Evolutionary conservation across 2,329 filamentous ascomycete species (phyloP).

Genomic region (Xylaria sp.): DNA sequence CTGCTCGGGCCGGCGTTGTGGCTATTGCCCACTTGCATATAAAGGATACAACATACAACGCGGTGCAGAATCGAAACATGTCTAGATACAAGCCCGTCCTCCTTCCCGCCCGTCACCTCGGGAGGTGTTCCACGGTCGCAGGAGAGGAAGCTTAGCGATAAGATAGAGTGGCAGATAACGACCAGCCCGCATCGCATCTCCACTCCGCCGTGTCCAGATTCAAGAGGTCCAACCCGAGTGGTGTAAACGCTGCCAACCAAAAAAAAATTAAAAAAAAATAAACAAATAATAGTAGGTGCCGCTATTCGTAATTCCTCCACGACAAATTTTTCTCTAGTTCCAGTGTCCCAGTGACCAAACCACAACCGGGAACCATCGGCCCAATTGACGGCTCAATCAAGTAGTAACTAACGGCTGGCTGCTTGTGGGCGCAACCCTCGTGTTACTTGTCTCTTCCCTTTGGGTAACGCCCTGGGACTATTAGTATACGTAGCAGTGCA

Average conservation of each 20-base stretch:
- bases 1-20: background rate
- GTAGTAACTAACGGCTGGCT: no score
- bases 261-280: no score
- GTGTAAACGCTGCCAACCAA: no score
- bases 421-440: no score
- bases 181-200: no score
- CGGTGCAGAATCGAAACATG: background rate
- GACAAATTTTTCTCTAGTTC: background rate
- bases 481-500: no score
- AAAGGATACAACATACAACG: slow-evolving; percentile 12
- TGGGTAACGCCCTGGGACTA: no score
- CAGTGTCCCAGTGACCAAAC: background rate
- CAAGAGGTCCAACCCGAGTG: background rate
- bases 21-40: background rate
- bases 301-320: background rate
- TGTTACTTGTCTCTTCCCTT: no score
- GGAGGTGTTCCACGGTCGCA: background rate
- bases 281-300: no score
- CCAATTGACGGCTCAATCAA: background rate
- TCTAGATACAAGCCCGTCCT: background rate
- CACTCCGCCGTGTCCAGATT: background rate
- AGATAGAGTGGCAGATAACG: slow-evolving; percentile 6
- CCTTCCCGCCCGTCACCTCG: background rate
- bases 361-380: background rate
- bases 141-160: background rate